Percentiles rank a stretch among this genome's conserved stretches.
Evolutionary conservation across 805 yeast species (phyloP).

Genomic region (Suhomyces emberorum): DNA sequence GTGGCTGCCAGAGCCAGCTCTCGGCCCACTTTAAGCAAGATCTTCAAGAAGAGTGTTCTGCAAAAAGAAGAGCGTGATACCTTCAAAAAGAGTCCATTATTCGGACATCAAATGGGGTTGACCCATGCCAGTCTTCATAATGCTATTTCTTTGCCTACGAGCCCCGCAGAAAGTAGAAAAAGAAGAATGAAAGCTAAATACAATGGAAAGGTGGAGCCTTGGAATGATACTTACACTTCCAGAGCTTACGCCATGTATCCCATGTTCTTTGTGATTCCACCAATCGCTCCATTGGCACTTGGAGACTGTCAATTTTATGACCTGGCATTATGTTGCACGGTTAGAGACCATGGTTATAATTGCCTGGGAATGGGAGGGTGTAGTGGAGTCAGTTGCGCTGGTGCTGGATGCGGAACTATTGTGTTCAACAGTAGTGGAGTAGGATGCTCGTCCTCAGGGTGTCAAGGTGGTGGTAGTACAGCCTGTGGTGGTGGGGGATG

Average conservation of each 20-base stretch:
- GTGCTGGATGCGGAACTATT: constrained; percentile 1
- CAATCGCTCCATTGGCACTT: constrained; percentile 4
- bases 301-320: constrained; percentile 6
- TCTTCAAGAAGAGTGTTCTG: constrained; percentile 4
- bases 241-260: constrained; percentile 5
- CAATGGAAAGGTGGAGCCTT: constrained; percentile 2
- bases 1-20: constrained; percentile 5
- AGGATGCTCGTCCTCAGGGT: not conserved
- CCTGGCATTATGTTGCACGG: constrained; percentile 8
- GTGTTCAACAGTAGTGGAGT: not conserved
- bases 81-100: constrained; percentile 2
- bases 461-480: constrained; percentile 5
- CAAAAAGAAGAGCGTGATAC: not conserved
- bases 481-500: constrained; percentile 8
- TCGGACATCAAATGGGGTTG: constrained; percentile 6
- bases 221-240: not conserved
- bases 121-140: constrained; percentile 16
- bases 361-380: constrained; percentile 7
- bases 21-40: constrained; percentile 4
- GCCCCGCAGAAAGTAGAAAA: constrained; percentile 2
- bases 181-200: constrained; percentile 3
- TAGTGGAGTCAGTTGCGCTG: not conserved
- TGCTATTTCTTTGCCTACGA: constrained; percentile 9
- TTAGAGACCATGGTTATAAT: constrained; percentile 6
- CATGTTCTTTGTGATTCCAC: constrained; percentile 10